Evolutionary conservation across 371 early-diverging fungal species (phyloP).

Genomic region (Mortierella sp.): DNA sequence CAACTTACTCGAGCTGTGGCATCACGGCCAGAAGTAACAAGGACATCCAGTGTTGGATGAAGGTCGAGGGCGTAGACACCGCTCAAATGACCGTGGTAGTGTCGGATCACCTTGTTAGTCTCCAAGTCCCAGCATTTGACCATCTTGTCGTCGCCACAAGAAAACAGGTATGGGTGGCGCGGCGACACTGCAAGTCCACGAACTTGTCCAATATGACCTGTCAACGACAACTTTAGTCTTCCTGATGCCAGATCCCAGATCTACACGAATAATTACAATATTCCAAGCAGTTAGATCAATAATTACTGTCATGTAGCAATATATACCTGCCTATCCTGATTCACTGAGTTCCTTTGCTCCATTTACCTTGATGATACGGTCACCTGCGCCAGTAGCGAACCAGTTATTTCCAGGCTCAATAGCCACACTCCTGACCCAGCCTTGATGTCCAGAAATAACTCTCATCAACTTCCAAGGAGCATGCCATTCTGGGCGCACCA

Average conservation of each 20-base stretch:
- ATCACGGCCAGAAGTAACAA: conserved; percentile 97
- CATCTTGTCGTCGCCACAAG: conserved; percentile 97
- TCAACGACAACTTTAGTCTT: conserved; percentile 92
- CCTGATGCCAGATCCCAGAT: conserved; percentile 99
- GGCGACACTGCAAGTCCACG: conserved; percentile 94
- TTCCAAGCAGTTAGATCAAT: neutral
- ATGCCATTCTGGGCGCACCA: conserved; percentile 89
- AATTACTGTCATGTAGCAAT: too few species aligned
- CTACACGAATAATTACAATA: conserved; percentile 46
- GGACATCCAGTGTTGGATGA: conserved; percentile 94
- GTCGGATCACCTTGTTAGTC: conserved; percentile 97
- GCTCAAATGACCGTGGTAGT: conserved; percentile 97
- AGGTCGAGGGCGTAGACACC: conserved; percentile 93
- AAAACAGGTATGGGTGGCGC: conserved; percentile 96
- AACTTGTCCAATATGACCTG: conserved; percentile 96
- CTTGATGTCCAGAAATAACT: conserved; percentile 96
- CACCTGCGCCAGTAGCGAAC: conserved; percentile 98
- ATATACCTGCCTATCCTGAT: too few species aligned
- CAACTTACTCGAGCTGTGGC: conserved; percentile 86
- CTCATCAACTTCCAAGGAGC: conserved; percentile 99
- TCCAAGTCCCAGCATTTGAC: conserved; percentile 99
- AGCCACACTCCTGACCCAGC: conserved; percentile 95
- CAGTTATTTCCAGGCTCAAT: conserved; percentile 96
- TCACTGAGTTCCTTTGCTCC: neutral
- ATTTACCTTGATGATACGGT: conserved; percentile 93